Evolutionary conservation across 441 rosid genomes (phyloP), one percentile per base, ranked within the genome.

Genomic region (Kokia cookei): DNA sequence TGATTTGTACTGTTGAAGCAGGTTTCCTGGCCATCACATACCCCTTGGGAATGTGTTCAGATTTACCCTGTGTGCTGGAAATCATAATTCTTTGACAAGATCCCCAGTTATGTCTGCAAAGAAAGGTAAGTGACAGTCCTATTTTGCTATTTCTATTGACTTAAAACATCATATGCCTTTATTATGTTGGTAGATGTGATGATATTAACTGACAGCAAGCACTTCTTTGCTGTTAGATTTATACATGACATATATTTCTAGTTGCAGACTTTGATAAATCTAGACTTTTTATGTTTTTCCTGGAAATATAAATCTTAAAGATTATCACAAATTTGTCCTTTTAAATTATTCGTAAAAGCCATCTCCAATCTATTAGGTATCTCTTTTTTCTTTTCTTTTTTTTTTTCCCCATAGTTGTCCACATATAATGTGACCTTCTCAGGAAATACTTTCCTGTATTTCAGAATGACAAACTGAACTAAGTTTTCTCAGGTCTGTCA

Each of bases 401-500:
- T 13, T 50, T 65, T 73, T 35, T 73, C 19, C 75, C 63, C 24
- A 35, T 65, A 69, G 64, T 66, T 65, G 62, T 54, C 60, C 45
- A n/a, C 63, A 61, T 74, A 55, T 77, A 66, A 66, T 58, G 57
- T 65, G 59, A 35, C 72, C 80, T 50, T 65, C 75, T 65, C 65
- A 42, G 47, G 81, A 81, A 64, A 45, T 79, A 77, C 74, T 73
- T 77, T 73, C 73, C 55, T 71, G 32, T 73, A 62, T 62, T 79
- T 73, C 76, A 37, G 68, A 69, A 62, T 73, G 76, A 80, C 57
- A 55, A 76, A 69, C 75, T 78, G 77, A 74, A 68, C 66, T 82
- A 71, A 58, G 22, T 75, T 75, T 80, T 78, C 67, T 78, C 93
- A 95, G 98, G 90, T 66, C 6, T 81, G 79, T 73, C 86, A 53